phyloP scores from a whole-genome alignment of 805 yeast genomes.

The Cyberlindnera mrakii region DNA sequence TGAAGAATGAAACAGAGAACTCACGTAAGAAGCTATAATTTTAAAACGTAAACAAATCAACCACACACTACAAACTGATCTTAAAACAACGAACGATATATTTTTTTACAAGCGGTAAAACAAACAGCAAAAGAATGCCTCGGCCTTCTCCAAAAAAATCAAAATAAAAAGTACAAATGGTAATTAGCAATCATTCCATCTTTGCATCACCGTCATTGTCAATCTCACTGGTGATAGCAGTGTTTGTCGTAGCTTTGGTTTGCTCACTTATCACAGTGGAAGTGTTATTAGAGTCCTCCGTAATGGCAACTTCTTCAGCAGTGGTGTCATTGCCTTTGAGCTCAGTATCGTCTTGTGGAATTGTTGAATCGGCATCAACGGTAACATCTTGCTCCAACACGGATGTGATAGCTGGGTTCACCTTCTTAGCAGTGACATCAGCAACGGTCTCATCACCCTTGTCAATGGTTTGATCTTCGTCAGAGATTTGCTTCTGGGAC shows the following conservation, averaged over 20 bases:
- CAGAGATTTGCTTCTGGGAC: constrained; percentile 12
- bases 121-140: no score
- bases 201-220: constrained; percentile 29
- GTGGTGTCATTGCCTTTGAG: constrained; percentile 33
- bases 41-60: neutral
- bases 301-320: constrained; percentile 43
- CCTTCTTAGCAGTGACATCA: constrained; percentile 13
- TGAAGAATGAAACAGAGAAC: constrained; percentile 1
- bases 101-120: no score
- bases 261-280: constrained; percentile 14
- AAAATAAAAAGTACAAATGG: constrained; percentile 1
- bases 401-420: constrained; percentile 19
- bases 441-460: constrained; percentile 17
- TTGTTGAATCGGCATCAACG: constrained; percentile 43
- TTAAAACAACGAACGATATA: no score
- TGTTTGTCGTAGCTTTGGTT: constrained; percentile 3
- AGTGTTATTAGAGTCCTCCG: constrained; percentile 16
- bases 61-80: neutral
- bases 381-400: constrained; percentile 25
- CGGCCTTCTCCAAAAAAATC: no score
- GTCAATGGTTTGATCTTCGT: constrained; percentile 18
- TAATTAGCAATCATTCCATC: constrained; percentile 17
- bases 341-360: constrained; percentile 43
- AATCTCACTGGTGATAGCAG: constrained; percentile 11
- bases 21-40: neutral